Conservation (phyloP, 202 grass and related monocot genomes). For the Schoenoplectus tabernaemontani region DNA sequence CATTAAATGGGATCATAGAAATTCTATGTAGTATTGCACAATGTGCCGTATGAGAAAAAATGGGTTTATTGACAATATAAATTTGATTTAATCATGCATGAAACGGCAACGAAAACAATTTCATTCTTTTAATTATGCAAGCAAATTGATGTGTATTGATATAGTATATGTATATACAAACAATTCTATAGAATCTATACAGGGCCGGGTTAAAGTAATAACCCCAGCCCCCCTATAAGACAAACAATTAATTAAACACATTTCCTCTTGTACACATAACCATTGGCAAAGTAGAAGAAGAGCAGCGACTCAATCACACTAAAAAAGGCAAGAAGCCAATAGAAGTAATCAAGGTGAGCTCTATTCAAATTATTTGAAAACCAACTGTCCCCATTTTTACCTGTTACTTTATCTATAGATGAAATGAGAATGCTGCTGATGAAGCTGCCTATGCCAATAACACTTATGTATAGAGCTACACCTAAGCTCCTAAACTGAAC, state of each 20-base stretch:
- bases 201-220: not conserved
- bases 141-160: not conserved
- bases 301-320: slow-evolving; percentile 25
- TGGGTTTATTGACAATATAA: not conserved
- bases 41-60: no score
- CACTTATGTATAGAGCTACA: slow-evolving; percentile 44
- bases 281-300: slow-evolving; percentile 19
- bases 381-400: slow-evolving; percentile 27
- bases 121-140: no score
- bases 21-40: no score
- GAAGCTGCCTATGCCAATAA: slow-evolving; percentile 39
- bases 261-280: slow-evolving; percentile 43
- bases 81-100: not conserved
- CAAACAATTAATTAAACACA: not conserved
- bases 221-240: not conserved
- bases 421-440: slow-evolving; percentile 46
- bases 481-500: slow-evolving; percentile 37
- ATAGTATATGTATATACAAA: not conserved
- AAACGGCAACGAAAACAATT: not conserved
- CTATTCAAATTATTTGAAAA: slow-evolving; percentile 52
- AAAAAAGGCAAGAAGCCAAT: slow-evolving; percentile 44
- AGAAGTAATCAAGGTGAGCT: slow-evolving; percentile 66
- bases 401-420: slow-evolving; percentile 23
- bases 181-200: no score
- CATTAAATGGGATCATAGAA: not conserved